These are phyloP conservation scores for Cytospora piceicola DNA, from an alignment of 2,329 filamentous ascomycete species.

Conservation along the genomic window DNA sequence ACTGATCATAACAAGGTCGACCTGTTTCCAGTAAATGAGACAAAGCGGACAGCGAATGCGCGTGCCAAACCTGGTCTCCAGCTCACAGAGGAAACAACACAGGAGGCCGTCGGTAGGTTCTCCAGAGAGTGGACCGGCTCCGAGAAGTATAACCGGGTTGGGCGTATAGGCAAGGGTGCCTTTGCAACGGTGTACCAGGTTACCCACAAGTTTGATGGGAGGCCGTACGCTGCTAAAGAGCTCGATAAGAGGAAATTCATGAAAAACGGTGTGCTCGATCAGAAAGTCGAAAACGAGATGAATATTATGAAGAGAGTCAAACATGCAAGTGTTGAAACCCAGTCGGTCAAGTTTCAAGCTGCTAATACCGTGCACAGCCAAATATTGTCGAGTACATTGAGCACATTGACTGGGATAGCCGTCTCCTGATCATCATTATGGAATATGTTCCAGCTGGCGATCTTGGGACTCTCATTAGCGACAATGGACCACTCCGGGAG, in stretches of 20 bases:
- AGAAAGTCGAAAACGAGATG: conserved; percentile 96
- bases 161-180: conserved; percentile 85
- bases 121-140: conserved; percentile 81
- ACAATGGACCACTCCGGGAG: conserved; percentile 68
- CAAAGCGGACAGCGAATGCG: conserved; percentile 4
- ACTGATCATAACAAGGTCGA: conserved; percentile 35
- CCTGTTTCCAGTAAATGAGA: conserved; percentile 36
- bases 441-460: conserved; percentile 86
- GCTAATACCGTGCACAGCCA: conserved; percentile 53
- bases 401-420: conserved; percentile 77
- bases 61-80: conserved; percentile 13
- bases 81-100: conserved; percentile 37
- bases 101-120: conserved; percentile 43
- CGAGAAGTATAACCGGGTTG: conserved; percentile 79
- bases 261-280: conserved; percentile 86
- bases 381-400: conserved; percentile 94
- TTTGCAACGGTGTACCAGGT: conserved; percentile 94
- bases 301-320: conserved; percentile 86
- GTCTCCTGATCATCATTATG: conserved; percentile 97
- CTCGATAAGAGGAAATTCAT: conserved; percentile 91
- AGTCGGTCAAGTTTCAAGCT: conserved; percentile 10
- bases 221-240: conserved; percentile 89
- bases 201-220: conserved; percentile 81
- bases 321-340: conserved; percentile 64
- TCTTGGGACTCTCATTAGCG: conserved; percentile 71